A percentile compares a stretch with the other conserved stretches of the same genome.
These are phyloP conservation scores for Fusarium buxicola DNA, from an alignment of 2,329 filamentous ascomycete genomes.

Conservation along the genomic window DNA sequence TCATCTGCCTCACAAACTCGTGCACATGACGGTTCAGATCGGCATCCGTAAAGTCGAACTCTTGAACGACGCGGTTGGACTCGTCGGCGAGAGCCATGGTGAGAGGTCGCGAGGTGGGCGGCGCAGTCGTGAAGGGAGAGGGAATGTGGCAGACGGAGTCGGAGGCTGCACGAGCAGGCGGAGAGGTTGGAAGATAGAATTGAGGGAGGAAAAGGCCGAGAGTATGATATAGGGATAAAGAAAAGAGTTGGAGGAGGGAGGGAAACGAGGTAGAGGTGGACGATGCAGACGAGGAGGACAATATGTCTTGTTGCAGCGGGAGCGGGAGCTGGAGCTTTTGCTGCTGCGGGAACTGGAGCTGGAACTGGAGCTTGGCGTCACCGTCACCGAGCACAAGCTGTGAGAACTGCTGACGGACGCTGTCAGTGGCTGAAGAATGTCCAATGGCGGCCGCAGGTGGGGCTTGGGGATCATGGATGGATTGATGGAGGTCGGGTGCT, in stretches of 20 bases:
- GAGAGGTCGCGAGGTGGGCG: constrained; percentile 66
- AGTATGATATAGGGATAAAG: constrained; percentile 15
- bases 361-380: constrained; percentile 55
- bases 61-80: constrained; percentile 81
- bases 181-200: constrained; percentile 38
- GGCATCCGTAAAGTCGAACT: constrained; percentile 86
- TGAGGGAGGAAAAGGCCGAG: constrained; percentile 27
- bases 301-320: constrained; percentile 30
- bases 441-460: constrained; percentile 39
- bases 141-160: constrained; percentile 66
- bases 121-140: constrained; percentile 64
- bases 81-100: constrained; percentile 75
- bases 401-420: constrained; percentile 56
- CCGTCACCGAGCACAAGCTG: constrained; percentile 64
- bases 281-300: constrained; percentile 46
- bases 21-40: constrained; percentile 83
- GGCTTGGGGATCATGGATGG: constrained; percentile 34
- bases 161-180: constrained; percentile 49
- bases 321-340: constrained; percentile 41
- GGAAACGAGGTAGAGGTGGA: constrained; percentile 39
- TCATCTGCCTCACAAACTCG: constrained; percentile 90
- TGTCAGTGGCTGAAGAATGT: constrained; percentile 46
- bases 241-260: constrained; percentile 43
- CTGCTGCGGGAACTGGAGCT: constrained; percentile 5
- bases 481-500: too few relatives aligned